These are phyloP conservation scores for Claviceps arundinis DNA, from an alignment of 2,329 filamentous ascomycete species.

Conservation along the genomic window DNA sequence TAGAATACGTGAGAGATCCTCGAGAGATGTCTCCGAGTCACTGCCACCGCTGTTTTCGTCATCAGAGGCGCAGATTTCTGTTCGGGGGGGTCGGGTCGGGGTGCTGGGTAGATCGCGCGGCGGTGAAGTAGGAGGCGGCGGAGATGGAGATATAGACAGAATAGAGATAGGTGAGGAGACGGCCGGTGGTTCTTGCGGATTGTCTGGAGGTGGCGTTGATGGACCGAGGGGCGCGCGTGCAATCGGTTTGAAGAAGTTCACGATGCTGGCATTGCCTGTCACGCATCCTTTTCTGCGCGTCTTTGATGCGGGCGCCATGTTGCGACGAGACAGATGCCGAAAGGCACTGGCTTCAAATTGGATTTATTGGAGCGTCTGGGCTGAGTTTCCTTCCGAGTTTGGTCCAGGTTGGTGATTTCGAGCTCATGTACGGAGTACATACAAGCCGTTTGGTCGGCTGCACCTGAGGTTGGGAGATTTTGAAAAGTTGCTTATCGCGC, in stretches of 20 bases:
- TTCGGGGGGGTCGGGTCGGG: constrained; percentile 11
- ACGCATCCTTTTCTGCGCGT: constrained; percentile 8
- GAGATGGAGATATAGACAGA: constrained; percentile 13
- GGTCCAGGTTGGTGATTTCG: neutral
- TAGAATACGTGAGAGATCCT: constrained; percentile 29
- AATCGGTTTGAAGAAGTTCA: constrained; percentile 25
- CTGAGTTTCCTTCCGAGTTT: neutral
- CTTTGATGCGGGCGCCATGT: constrained; percentile 12
- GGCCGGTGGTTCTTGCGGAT: constrained; percentile 1
- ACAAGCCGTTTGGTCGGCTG: neutral
- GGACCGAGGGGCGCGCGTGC: constrained; percentile 8
- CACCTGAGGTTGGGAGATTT: no score
- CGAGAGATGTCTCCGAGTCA: constrained; percentile 44
- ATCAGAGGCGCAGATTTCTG: constrained; percentile 55
- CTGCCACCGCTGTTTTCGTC: constrained; percentile 49
- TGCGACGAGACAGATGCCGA: neutral
- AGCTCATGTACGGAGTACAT: neutral
- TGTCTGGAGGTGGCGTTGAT: constrained; percentile 1
- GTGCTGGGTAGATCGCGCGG: constrained; percentile 13
- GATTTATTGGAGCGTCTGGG: neutral
- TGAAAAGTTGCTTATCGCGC: no score
- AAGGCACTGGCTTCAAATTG: neutral
- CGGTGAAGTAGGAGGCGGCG: constrained; percentile 13
- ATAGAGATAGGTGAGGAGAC: constrained; percentile 1
- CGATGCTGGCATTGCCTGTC: constrained; percentile 17